phyloP scores from a whole-genome alignment of 2,329 filamentous ascomycete species.

The Zasmidium citrigriseum region DNA sequence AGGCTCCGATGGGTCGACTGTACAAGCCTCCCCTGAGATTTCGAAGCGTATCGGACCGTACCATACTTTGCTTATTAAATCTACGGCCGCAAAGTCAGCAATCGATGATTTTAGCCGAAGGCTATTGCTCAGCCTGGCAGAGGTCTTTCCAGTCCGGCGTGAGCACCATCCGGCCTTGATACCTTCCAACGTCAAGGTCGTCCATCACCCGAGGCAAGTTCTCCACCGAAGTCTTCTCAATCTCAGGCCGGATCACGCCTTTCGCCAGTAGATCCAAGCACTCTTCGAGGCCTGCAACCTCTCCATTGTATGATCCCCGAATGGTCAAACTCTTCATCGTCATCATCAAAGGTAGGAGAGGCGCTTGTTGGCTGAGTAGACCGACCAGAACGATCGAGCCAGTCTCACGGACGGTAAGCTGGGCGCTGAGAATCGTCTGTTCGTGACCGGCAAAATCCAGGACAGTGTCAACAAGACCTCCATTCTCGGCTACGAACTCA shows the following conservation, averaged over 20 bases:
- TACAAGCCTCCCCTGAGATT: too few relatives aligned
- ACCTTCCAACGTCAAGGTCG: conserved; percentile 38
- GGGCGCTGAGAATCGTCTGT: conserved; percentile 22
- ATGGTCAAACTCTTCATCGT: conserved; percentile 22
- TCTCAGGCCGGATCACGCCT: conserved; percentile 37
- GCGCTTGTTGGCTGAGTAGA: conserved; percentile 16
- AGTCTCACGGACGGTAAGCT: conserved; percentile 20
- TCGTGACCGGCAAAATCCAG: conserved; percentile 28
- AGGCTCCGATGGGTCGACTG: too few relatives aligned
- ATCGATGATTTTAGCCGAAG: too few relatives aligned
- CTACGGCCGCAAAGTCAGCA: not conserved
- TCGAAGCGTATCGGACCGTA: too few relatives aligned
- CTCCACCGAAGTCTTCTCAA: conserved; percentile 35
- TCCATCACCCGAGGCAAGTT: conserved; percentile 39
- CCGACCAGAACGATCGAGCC: conserved; percentile 26
- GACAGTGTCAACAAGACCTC: conserved; percentile 24
- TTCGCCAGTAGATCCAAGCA: conserved; percentile 40
- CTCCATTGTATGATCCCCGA: conserved; percentile 44
- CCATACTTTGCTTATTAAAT: too few relatives aligned
- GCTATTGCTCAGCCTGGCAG: not conserved
- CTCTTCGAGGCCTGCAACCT: conserved; percentile 41
- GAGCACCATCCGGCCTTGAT: conserved; percentile 34
- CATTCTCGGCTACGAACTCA: conserved; percentile 18
- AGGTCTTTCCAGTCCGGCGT: conserved; percentile 24
- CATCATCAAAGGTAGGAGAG: conserved; percentile 17